Percentiles rank a stretch among this genome's conserved stretches.
These are phyloP conservation scores for Zea luxurians DNA, from an alignment of 176 grass and related monocot species.

Conservation along the genomic window DNA sequence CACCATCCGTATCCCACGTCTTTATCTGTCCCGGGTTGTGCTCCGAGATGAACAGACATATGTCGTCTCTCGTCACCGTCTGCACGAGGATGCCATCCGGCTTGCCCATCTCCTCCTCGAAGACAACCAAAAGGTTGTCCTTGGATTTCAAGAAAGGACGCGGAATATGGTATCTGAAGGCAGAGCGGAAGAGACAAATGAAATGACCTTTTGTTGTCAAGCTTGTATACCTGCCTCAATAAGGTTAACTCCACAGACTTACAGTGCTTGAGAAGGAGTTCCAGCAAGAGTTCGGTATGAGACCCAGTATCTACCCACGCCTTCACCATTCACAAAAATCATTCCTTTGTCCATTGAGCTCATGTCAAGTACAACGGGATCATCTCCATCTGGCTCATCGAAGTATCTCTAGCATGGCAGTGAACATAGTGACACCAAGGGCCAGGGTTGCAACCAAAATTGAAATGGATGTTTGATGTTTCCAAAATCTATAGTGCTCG, in stretches of 20 bases:
- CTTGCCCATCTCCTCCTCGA: slow-evolving; percentile 83
- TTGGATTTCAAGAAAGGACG: slow-evolving; percentile 73
- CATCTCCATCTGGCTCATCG: slow-evolving; percentile 64
- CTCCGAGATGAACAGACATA: slow-evolving; percentile 68
- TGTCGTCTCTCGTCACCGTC: slow-evolving; percentile 78
- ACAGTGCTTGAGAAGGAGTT: slow-evolving; percentile 72
- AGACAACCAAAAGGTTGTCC: slow-evolving; percentile 75
- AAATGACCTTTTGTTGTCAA: slow-evolving; percentile 11
- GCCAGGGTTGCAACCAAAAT: slow-evolving; percentile 26
- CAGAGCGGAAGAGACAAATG: neutral
- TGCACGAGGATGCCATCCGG: slow-evolving; percentile 57
- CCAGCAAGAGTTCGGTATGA: slow-evolving; percentile 54
- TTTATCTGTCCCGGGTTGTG: slow-evolving; percentile 58
- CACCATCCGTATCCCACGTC: slow-evolving; percentile 53
- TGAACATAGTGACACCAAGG: slow-evolving; percentile 17
- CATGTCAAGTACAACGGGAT: slow-evolving; percentile 74
- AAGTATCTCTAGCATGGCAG: slow-evolving; percentile 69
- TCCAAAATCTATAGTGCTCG: neutral
- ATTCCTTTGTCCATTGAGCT: slow-evolving; percentile 80
- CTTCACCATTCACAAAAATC: slow-evolving; percentile 63
- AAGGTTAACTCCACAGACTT: slow-evolving; percentile 48
- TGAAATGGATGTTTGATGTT: slow-evolving; percentile 18
- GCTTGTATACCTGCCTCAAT: neutral
- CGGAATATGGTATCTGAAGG: slow-evolving; percentile 69
- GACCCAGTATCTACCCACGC: slow-evolving; percentile 66